A percentile compares a stretch with the other conserved stretches of the same genome.
Evolutionary conservation across 768 basidiomycete species (phyloP).

Genomic region (Agaricus blazei): DNA sequence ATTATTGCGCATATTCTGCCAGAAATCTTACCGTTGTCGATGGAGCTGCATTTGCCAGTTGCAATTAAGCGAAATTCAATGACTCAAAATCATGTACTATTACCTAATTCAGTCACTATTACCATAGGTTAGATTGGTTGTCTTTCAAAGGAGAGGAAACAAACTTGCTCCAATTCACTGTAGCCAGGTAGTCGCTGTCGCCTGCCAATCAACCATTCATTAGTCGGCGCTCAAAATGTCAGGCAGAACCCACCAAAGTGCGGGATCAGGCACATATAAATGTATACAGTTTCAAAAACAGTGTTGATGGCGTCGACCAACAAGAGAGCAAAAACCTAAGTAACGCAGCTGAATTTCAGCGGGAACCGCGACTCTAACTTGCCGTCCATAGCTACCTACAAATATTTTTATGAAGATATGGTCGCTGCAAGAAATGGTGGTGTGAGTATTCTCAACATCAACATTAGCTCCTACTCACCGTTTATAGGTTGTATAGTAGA

Average conservation of each 20-base stretch:
- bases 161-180: conserved; percentile 4
- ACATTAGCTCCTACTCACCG: conserved; percentile 2
- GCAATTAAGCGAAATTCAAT: too few relatives aligned
- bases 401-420: conserved; percentile 23
- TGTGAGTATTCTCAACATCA: not conserved
- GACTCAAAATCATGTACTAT: too few relatives aligned
- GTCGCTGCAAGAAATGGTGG: conserved; percentile 26
- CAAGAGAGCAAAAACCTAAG: conserved; percentile 22
- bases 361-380: conserved; percentile 19
- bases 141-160: too few relatives aligned
- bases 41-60: too few relatives aligned
- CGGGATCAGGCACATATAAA: conserved; percentile 42
- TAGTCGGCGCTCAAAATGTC: not conserved
- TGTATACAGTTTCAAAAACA: conserved; percentile 35
- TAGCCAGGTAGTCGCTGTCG: conserved; percentile 8
- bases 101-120: too few relatives aligned
- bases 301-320: conserved; percentile 44
- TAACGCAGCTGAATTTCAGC: too few relatives aligned
- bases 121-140: too few relatives aligned
- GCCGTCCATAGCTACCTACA: conserved; percentile 33
- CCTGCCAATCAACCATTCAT: conserved; percentile 8
- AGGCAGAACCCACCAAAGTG: conserved; percentile 33
- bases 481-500: conserved; percentile 37
- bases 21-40: too few relatives aligned
- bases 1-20: too few relatives aligned